Base-by-base conservation (phyloP, 106 monocot species). In the Dioscorea alata region DNA sequence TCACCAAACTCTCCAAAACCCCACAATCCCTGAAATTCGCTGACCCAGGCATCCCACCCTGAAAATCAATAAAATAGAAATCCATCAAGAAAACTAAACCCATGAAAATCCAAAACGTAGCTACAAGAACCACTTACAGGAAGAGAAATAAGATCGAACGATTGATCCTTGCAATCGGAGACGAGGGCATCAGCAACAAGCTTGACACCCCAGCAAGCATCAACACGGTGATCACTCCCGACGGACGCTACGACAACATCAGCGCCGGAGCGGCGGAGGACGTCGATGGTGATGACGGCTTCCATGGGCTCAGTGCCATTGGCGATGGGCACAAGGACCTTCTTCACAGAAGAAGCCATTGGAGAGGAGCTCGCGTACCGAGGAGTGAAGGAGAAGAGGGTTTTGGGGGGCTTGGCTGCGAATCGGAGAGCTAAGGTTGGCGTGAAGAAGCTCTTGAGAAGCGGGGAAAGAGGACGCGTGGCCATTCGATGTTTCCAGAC, bases 231-330 rank as follows among this genome's bases (percentile, higher is more conserved):
- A 6, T 57, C 35, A 28, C 78, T 81, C 66, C 74, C 79, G 23
- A 74, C 84, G 23, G 95, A 91, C 16, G 95, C 95, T 48, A 91
- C 88, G 49, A 84, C 86, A 74, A 95, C 95, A 48, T 86, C 82
- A 13, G 95, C 88, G 20, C 95, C 95, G 31, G 91, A 67, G 19
- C 95, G 67, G 59, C 95, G 88, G 59, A 95, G 86, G 54, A 91
- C 81, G 73, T 91, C 91, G 77, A 86, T 76, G 64, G 76, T 77
- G 79, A 95, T 83, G 34, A 88, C 80, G n/a, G 91, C 95, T 75
- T 95, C 95, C 83, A 95, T 79, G 61, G 95, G 91, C 84, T 96
- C 95, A 67, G 91, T 86, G 12, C 95, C 91, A 66, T 84, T 49
- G 23, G 86, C 91, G 64, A 96, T 76, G 32, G 95, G 95, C 4